Conservation (phyloP, 1,284 basidiomycete species). For the Cerrena zonata region DNA sequence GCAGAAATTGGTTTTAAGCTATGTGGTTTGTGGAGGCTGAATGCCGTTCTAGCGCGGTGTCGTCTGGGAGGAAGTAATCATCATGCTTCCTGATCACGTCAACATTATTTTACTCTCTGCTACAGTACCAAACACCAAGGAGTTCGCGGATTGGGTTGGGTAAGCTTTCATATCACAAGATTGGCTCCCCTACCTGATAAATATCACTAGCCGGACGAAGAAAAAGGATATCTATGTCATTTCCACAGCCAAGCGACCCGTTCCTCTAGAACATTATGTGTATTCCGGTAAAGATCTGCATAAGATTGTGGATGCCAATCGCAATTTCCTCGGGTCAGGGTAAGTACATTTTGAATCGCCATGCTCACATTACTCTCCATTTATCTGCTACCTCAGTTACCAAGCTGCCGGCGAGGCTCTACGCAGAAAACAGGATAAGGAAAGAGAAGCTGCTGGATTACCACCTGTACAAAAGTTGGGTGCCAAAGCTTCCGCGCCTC, state of each 20-base stretch:
- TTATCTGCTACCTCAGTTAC: conserved; percentile 49
- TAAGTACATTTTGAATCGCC: conserved; percentile 27
- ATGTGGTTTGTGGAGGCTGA: no score
- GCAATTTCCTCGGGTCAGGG: conserved; percentile 76
- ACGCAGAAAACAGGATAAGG: conserved; percentile 93
- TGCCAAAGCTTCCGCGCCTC: conserved; percentile 66
- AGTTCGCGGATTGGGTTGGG: conserved; percentile 99
- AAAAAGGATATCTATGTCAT: conserved; percentile 99
- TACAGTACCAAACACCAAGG: conserved; percentile 96
- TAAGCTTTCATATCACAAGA: conserved; percentile 35
- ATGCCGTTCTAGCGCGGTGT: conserved; percentile 95
- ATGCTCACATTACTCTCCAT: conserved; percentile 1
- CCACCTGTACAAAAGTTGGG: conserved; percentile 77
- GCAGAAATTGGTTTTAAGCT: no score
- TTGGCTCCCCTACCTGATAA: conserved; percentile 4
- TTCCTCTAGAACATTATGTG: conserved; percentile 94
- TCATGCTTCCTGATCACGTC: conserved; percentile 96
- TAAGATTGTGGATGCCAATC: conserved; percentile 86
- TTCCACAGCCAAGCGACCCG: conserved; percentile 91
- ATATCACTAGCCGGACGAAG: conserved; percentile 77
- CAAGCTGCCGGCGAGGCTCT: conserved; percentile 86
- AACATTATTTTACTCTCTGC: conserved; percentile 95
- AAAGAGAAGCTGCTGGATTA: conserved; percentile 88
- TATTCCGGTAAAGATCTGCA: conserved; percentile 89
- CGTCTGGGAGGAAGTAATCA: conserved; percentile 99